Base-by-base conservation (phyloP, 331 rosid genomes). In the Dryas integrifolia region DNA sequence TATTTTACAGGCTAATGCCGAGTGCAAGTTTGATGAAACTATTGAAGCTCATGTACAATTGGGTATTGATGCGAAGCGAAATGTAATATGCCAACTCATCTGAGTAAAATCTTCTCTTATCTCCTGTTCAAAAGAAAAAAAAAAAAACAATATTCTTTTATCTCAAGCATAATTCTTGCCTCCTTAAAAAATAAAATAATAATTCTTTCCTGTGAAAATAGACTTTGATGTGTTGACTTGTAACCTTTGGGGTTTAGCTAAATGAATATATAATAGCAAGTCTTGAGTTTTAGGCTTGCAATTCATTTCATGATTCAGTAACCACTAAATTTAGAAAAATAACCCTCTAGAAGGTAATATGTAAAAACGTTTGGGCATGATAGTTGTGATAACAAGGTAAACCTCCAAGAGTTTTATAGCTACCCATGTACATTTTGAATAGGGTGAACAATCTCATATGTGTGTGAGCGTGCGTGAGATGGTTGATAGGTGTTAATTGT, bases 21-120 rank as follows among this genome's bases (percentile, higher is more conserved):
- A 70, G 81, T 73, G 82, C 65, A 91, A 85, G 65, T 94, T 94
- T 86, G 93, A 94, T 49, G 98, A 94, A 86, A 91, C 92, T 77
- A 85, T 94, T 76, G 98, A 94, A 88, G 97, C 91, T 43, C 97
- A 94, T 74, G 82, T 89, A 38, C 84, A 85, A 78, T 72, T 94
- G 96, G 96, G 96, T 45, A 86, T 91, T 58, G 95, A 89, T 67
- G 84, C 97, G 26, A 88, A 92, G 92, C 86, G 93, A 80, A 87
- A 91, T 78, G 98, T 91, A 78, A 78, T 75, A 41, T 45, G 46
- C 47, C 65, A 56, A 49, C 72, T 72, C 73, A 26, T 70, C 57
- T 65, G 44, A 48, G 78, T 65, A 53, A 79, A 70, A 8, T 63
- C 40, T 45, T 61, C 41, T 59, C 43, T 18, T 59, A 43, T 18